A percentile compares a stretch with the other conserved stretches of the same genome.
Conservation (phyloP, 805 yeast genomes). For the Ogataea angusta region DNA sequence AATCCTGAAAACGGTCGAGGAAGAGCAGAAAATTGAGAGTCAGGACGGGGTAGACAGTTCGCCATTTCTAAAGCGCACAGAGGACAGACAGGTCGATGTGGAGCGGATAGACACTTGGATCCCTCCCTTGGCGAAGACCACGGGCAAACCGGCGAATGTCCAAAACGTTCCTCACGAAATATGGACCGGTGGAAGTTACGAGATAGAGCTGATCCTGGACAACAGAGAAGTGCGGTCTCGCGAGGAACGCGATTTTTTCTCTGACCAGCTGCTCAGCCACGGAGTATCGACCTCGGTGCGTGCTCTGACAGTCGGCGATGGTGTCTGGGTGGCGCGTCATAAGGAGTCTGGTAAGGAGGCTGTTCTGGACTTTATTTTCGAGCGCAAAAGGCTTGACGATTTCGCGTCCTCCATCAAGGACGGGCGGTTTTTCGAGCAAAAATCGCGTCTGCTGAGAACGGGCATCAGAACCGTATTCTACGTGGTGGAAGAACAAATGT, state of each 20-base stretch:
- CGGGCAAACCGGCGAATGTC: conserved; percentile 3
- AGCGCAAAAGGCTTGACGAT: conserved; percentile 87
- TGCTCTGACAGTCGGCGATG: conserved; percentile 80
- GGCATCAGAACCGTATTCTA: conserved; percentile 69
- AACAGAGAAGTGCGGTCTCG: conserved; percentile 76
- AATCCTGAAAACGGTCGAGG: conserved; percentile 47
- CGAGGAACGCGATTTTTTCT: conserved; percentile 68
- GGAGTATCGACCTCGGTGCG: conserved; percentile 52
- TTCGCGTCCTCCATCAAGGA: conserved; percentile 77
- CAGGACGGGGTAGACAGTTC: conserved; percentile 13
- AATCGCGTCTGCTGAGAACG: conserved; percentile 65
- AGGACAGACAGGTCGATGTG: not conserved
- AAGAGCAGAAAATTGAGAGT: conserved; percentile 10
- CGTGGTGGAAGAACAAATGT: conserved; percentile 70
- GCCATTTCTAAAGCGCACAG: conserved; percentile 10
- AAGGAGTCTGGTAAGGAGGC: conserved; percentile 55
- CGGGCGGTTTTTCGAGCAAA: conserved; percentile 88
- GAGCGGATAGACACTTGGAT: conserved; percentile 7
- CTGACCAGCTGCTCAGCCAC: conserved; percentile 44
- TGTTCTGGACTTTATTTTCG: conserved; percentile 79
- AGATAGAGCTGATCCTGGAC: conserved; percentile 64
- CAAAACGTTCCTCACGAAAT: conserved; percentile 33
- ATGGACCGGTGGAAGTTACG: conserved; percentile 65
- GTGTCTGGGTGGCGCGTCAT: conserved; percentile 81
- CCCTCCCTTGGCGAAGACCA: conserved; percentile 1